These are phyloP conservation scores for Salix arbutifolia DNA, from an alignment of 345 rosid genomes.

Conservation along the genomic window DNA sequence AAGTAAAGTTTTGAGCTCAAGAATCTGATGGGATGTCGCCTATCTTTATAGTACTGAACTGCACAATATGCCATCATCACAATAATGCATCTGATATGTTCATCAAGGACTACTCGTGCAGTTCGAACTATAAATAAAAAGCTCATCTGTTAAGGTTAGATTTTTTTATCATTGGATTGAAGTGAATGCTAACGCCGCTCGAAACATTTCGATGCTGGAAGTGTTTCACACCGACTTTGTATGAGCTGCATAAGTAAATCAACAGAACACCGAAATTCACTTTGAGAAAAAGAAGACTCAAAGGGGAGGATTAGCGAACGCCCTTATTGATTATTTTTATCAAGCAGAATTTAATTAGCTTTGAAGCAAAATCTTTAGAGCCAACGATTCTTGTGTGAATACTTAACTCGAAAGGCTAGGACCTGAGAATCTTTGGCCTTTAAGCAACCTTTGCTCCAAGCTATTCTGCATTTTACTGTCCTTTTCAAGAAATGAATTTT, in stretches of 20 bases:
- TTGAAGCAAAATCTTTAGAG: not conserved
- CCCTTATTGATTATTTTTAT: not conserved
- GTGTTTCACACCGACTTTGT: not conserved
- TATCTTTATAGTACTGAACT: not conserved
- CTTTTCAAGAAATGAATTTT: slow-evolving; percentile 7
- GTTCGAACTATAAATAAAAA: not conserved
- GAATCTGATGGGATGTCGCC: not conserved
- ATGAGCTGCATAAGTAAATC: not conserved
- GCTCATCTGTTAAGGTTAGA: not conserved
- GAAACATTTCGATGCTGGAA: not conserved
- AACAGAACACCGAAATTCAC: not conserved
- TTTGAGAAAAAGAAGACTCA: not conserved
- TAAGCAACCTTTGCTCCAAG: slow-evolving; percentile 94
- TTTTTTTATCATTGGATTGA: not conserved
- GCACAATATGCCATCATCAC: not conserved
- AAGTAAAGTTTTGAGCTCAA: not conserved
- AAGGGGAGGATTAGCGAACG: not conserved
- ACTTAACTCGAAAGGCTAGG: slow-evolving; percentile 26
- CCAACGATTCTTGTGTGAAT: slow-evolving; percentile 23
- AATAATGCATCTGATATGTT: not conserved
- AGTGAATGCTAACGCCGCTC: not conserved
- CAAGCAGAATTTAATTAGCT: not conserved
- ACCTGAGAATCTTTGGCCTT: slow-evolving; percentile 63
- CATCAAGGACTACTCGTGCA: not conserved
- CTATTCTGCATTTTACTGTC: slow-evolving; percentile 45